Conservation (phyloP, 2,329 filamentous ascomycete genomes). For the Nigrospora osmanthi region DNA sequence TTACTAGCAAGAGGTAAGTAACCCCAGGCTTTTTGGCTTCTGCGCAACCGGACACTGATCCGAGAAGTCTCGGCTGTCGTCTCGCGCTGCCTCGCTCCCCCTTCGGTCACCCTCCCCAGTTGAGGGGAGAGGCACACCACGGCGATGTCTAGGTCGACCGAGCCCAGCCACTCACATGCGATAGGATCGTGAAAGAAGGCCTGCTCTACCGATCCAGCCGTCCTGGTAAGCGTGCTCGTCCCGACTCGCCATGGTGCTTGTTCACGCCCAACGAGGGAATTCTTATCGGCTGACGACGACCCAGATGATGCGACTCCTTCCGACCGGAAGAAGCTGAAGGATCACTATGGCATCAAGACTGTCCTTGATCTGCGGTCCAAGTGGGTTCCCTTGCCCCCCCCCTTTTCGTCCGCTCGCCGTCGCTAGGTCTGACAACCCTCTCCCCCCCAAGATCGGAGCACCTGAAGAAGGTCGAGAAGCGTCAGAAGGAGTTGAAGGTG, state of each 20-base stretch:
- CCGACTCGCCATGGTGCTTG: too few relatives aligned
- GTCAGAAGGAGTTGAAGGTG: conserved; percentile 34
- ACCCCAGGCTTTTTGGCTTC: conserved; percentile 7
- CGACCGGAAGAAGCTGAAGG: conserved; percentile 53
- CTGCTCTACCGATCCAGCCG: conserved; percentile 62
- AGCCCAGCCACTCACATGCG: neutral
- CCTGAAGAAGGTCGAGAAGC: conserved; percentile 57
- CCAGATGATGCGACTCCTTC: conserved; percentile 61
- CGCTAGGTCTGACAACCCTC: neutral
- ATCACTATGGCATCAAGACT: conserved; percentile 57
- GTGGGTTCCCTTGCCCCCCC: conserved; percentile 28
- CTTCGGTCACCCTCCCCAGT: too few relatives aligned
- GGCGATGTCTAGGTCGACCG: too few relatives aligned
- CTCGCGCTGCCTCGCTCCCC: too few relatives aligned
- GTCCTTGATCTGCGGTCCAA: conserved; percentile 75
- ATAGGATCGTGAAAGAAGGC: conserved; percentile 48
- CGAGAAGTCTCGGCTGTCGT: too few relatives aligned
- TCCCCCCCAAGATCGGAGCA: conserved; percentile 63
- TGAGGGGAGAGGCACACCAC: too few relatives aligned
- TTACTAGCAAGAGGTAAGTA: conserved; percentile 47
- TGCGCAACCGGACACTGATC: neutral
- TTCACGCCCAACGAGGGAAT: neutral
- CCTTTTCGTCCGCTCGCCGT: too few relatives aligned
- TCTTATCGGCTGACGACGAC: neutral
- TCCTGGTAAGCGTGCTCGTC: conserved; percentile 32